A percentile compares a stretch with the other conserved stretches of the same genome.
Conservation (phyloP, 2,329 filamentous ascomycete species). For the Ophiostoma sp. region DNA sequence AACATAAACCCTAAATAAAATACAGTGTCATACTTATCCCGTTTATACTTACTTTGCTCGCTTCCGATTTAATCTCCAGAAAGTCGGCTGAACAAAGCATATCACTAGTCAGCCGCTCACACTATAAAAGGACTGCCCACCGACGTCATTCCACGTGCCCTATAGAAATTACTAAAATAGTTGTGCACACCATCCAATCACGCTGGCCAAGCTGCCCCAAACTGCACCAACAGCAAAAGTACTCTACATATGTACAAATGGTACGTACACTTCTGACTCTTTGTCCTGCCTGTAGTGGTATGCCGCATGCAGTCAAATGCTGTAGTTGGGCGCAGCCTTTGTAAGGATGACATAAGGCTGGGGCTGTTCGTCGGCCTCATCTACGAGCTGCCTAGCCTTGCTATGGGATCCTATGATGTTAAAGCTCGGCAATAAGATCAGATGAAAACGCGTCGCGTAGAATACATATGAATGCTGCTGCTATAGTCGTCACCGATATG, state of each 20-base stretch:
- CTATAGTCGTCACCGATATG: background rate
- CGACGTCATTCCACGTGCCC: constrained; percentile 7
- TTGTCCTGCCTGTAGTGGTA: background rate
- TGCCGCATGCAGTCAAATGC: constrained; percentile 1
- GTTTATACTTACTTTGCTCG: no score
- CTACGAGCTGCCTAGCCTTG: no score
- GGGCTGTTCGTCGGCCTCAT: no score
- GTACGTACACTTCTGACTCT: background rate
- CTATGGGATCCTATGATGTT: background rate
- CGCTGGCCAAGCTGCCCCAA: background rate
- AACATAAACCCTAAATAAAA: background rate
- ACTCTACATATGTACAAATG: background rate
- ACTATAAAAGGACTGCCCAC: background rate
- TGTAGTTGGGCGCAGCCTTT: background rate
- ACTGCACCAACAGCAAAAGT: background rate
- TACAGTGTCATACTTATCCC: no score
- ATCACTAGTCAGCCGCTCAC: background rate
- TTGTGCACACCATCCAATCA: background rate
- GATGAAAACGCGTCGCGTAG: background rate
- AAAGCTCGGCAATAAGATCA: background rate
- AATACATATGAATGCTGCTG: background rate
- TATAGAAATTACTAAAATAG: background rate
- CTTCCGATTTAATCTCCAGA: no score
- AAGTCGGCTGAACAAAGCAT: background rate
- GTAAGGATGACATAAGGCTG: background rate